Evolutionary conservation across 2,329 filamentous ascomycete species (phyloP).

Genomic region (Elsinoe perseae): DNA sequence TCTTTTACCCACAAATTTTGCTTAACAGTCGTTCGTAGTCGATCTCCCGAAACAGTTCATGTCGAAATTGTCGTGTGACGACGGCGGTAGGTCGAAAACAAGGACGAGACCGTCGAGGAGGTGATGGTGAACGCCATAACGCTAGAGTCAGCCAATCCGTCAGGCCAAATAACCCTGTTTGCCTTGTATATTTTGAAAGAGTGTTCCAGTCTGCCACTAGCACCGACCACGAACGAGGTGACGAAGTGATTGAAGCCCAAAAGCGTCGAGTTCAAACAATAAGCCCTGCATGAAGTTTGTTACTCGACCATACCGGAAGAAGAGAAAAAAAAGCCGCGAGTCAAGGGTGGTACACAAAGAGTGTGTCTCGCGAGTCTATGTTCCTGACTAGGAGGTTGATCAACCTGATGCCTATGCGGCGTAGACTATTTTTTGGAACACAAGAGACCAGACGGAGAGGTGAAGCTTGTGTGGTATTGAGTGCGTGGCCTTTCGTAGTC

Average conservation of each 20-base stretch:
- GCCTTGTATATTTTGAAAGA: background rate
- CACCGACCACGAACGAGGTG: background rate
- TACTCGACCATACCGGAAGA: background rate
- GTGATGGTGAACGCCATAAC: background rate
- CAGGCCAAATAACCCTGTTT: background rate
- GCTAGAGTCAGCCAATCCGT: background rate
- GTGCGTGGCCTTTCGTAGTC: conserved; percentile 10
- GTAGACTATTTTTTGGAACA: too few relatives aligned
- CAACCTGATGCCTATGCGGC: background rate
- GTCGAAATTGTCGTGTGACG: conserved; percentile 12
- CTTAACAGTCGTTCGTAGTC: conserved; percentile 3
- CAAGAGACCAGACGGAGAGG: background rate
- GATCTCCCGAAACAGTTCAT: conserved; percentile 14
- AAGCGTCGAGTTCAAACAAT: background rate
- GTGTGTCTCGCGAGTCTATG: background rate
- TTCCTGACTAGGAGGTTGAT: conserved; percentile 4
- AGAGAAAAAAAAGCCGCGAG: background rate
- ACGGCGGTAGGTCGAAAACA: background rate
- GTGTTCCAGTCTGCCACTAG: conserved; percentile 8
- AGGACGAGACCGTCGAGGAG: background rate
- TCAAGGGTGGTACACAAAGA: background rate
- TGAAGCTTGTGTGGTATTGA: background rate
- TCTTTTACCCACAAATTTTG: conserved; percentile 8
- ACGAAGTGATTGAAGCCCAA: background rate
- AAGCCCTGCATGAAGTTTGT: background rate